Base-by-base conservation (phyloP, 441 rosid genomes). In the Adansonia gregorii region DNA sequence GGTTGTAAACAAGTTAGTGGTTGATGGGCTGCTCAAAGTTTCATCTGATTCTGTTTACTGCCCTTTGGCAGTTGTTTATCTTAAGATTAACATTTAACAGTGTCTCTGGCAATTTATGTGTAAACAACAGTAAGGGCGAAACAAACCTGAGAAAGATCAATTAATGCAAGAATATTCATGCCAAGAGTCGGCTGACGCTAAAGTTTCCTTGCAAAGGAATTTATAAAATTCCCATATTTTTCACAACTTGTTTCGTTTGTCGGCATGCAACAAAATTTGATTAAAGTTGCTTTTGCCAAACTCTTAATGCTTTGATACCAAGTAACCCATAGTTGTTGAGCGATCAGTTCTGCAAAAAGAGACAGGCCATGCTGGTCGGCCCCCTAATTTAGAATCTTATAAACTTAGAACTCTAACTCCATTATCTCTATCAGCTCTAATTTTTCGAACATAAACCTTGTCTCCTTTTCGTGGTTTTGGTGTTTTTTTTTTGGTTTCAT, bases 271-370 rank as follows among this genome's bases (percentile, higher is more conserved):
- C 24, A 22, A 49, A 49, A 7, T 49, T 39, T 65, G 6, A n/a
- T 65, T 65, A 39, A 65, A 39, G 69, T 65, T 8, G 70, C 51
- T n/a, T 66, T 66, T 17, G 17, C 49, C 70, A 39, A 66, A 41
- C 51, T 66, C 35, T 8, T 65, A 51, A 17, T 66, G 70, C 70
- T 66, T 66, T 66, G 52, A 9, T 41, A 8, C 24, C 27, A 66
- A 41, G 51, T 3, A 41, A n/a, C 27, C 27, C 43, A 41, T 14
- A n/a, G 12, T 66, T 41, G 24, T 27, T 4, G 8, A 24, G 19
- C 17, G 8, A 61, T 11, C 67, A 1, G 15, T 58, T 60, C 7
- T 24, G n/a, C 17, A 11, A 61, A 61, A 61, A 27, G 8, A 12
- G 1, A 61, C 41, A 39, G 66, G 66, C 66, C 66, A 60, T 24